These are phyloP conservation scores for Leucocoprinus sp. DNA, from an alignment of 768 basidiomycete genomes.

Conservation along the genomic window DNA sequence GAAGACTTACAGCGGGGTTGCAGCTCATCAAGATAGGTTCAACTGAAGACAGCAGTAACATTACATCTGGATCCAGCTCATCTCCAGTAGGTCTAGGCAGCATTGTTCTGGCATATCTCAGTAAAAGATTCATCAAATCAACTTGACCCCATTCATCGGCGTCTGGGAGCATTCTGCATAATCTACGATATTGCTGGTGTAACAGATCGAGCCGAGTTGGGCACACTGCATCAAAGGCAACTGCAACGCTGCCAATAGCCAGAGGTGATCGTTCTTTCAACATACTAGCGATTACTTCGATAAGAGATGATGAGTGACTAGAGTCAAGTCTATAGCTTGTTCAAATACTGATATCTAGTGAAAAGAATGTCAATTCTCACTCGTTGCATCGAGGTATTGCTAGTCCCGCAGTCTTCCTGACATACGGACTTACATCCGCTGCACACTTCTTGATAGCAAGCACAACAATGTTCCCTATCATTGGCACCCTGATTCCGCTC, in stretches of 20 bases:
- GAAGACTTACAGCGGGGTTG: constrained; percentile 72
- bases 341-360: neutral
- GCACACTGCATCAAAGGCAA: constrained; percentile 83
- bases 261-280: constrained; percentile 76
- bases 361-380: constrained; percentile 22
- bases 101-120: constrained; percentile 81
- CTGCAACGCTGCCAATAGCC: constrained; percentile 77
- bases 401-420: constrained; percentile 85
- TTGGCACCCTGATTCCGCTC: constrained; percentile 83
- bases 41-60: constrained; percentile 60
- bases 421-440: constrained; percentile 87
- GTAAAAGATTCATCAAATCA: constrained; percentile 65
- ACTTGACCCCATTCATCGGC: constrained; percentile 97
- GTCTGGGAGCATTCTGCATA: constrained; percentile 80
- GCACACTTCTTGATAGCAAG: constrained; percentile 91
- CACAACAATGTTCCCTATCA: constrained; percentile 79
- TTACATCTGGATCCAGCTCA: constrained; percentile 72
- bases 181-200: constrained; percentile 79
- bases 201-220: constrained; percentile 81
- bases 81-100: constrained; percentile 54
- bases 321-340: constrained; percentile 53
- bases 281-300: constrained; percentile 56
- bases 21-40: constrained; percentile 78
- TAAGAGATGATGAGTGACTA: constrained; percentile 61
- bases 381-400: constrained; percentile 83